These are phyloP conservation scores for Diplodia mutila DNA, from an alignment of 2,329 filamentous ascomycete genomes.

Conservation along the genomic window DNA sequence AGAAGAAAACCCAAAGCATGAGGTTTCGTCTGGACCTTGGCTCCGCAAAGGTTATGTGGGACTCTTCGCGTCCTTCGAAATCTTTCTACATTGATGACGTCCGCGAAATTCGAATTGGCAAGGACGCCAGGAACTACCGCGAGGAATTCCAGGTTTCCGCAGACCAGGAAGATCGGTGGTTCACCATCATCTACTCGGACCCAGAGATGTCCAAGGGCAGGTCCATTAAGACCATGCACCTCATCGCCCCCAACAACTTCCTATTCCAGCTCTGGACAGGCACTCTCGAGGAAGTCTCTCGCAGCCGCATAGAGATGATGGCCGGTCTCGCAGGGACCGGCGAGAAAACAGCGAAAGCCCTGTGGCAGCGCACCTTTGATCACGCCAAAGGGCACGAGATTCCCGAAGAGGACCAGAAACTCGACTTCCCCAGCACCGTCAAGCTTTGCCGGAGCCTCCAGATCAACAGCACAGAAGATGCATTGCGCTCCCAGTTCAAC, in stretches of 20 bases:
- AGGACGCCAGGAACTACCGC: slow-evolving; percentile 85
- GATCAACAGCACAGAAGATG: slow-evolving; percentile 81
- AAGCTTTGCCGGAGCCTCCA: slow-evolving; percentile 86
- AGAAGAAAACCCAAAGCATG: slow-evolving; percentile 78
- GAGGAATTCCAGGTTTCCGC: slow-evolving; percentile 77
- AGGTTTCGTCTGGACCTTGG: slow-evolving; percentile 80
- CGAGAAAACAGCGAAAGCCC: slow-evolving; percentile 78
- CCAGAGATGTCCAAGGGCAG: slow-evolving; percentile 75
- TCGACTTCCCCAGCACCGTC: slow-evolving; percentile 79
- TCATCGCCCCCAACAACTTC: slow-evolving; percentile 76
- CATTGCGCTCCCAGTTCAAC: slow-evolving; percentile 74
- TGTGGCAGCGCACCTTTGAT: slow-evolving; percentile 85
- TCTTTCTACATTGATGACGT: slow-evolving; percentile 95
- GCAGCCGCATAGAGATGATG: slow-evolving; percentile 88
- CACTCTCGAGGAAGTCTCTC: slow-evolving; percentile 81
- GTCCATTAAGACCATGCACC: slow-evolving; percentile 77
- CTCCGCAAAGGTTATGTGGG: slow-evolving; percentile 86
- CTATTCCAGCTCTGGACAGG: slow-evolving; percentile 79
- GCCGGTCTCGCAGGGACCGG: slow-evolving; percentile 75
- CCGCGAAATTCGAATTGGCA: slow-evolving; percentile 81
- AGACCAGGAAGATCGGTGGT: slow-evolving; percentile 72
- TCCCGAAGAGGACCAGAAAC: slow-evolving; percentile 64
- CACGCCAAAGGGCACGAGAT: slow-evolving; percentile 60
- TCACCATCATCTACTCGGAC: slow-evolving; percentile 85
- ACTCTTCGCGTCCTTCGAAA: slow-evolving; percentile 76